These are phyloP conservation scores for Backusella liffmaniae DNA, from an alignment of 192 early-diverging fungal species.

Conservation along the genomic window DNA sequence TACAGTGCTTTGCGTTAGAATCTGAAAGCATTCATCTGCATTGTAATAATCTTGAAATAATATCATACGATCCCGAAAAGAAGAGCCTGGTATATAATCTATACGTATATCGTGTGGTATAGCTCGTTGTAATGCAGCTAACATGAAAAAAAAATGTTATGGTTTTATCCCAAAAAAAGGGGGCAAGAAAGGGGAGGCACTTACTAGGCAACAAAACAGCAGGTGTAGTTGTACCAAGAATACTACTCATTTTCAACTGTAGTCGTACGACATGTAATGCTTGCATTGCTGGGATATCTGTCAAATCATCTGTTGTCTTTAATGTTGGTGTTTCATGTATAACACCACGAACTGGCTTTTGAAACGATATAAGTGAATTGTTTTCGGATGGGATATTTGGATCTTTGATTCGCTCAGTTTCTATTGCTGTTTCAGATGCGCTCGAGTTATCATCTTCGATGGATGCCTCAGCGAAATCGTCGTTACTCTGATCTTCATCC, in stretches of 20 bases:
- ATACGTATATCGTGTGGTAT: conserved; percentile 35
- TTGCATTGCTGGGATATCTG: conserved; percentile 30
- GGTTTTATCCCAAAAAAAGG: not conserved
- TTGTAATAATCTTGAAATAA: conserved; percentile 33
- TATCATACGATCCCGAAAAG: conserved; percentile 35
- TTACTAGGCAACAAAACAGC: conserved; percentile 20
- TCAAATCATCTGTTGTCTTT: conserved; percentile 19
- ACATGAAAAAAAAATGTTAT: not conserved
- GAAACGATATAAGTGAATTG: not conserved
- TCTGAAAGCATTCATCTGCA: conserved; percentile 28
- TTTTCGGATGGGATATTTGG: not conserved
- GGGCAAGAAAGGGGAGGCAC: not conserved
- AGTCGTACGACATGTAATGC: conserved; percentile 27
- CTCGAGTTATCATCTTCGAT: not conserved
- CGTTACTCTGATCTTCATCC: not conserved
- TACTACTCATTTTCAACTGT: conserved; percentile 28
- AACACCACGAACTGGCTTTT: conserved; percentile 10
- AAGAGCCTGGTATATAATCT: conserved; percentile 26
- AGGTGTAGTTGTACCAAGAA: conserved; percentile 1
- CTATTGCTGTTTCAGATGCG: not conserved
- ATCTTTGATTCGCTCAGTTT: not conserved
- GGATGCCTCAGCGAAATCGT: not conserved
- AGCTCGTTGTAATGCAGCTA: conserved; percentile 27
- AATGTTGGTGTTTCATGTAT: conserved; percentile 14
- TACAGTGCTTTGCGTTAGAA: conserved; percentile 14